Base-by-base conservation (phyloP, 345 rosid species). In the Lepidium africanum region DNA sequence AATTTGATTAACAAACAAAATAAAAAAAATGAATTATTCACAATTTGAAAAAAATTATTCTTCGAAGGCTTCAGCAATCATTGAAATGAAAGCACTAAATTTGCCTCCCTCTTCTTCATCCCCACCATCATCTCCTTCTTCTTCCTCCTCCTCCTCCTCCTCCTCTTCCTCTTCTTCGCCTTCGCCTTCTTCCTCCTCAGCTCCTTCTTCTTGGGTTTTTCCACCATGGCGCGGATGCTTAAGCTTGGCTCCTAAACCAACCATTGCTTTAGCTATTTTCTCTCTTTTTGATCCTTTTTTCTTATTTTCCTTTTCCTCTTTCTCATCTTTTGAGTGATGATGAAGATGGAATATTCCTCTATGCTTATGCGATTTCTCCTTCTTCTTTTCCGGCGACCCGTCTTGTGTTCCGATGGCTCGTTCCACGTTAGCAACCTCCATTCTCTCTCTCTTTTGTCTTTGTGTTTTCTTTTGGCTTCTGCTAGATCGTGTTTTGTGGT, bases 221-320 rank as follows among this genome's bases (percentile, higher is more conserved):
- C 63, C 69, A 14, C 68, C 64, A 2, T 57, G 25, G 10, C 40
- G 45, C 5, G 45, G 59, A 67, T 37, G 77, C 77, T 59, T 60
- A 15, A 67, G 38, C 59, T 60, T 59, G 11, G 62, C 77, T 50
- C 72, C 67, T 0, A 65, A 55, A 54, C 56, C 73, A 74, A 67
- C 63, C 68, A 74, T 35, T 9, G 69, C 73, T 67, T 58, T 63
- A 61, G 64, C 73, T 14, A 73, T 59, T 52, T 74, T 74, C 59
- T 74, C 73, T 68, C 73, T 74, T 46, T 74, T 74, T 53, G 78
- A 74, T 7, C 69, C 78, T 19, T 74, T 52, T 36, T 74, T 74
- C 57, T 67, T 73, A 56, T 67, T 73, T 30, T 30, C 33, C 5
- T 73, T 63, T 52, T 67, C 68, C 13, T 60, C 73, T 59, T 74